Evolutionary conservation across 257 asterid species (phyloP), one percentile per base, ranked within the genome.

Genomic region (Scutellaria minor): DNA sequence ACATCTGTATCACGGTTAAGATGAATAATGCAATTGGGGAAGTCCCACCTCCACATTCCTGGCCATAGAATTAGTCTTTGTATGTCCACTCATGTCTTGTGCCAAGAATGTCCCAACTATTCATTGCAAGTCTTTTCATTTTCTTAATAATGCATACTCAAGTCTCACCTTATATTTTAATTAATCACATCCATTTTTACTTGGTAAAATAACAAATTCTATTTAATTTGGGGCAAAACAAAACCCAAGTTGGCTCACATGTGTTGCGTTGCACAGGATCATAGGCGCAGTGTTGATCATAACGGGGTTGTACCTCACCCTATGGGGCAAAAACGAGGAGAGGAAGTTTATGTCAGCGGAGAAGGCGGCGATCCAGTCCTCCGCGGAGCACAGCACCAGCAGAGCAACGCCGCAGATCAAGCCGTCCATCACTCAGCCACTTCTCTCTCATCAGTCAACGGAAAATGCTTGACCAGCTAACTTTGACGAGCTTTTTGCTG

Each of bases 291-390:
- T 84, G 7, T 53, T 95, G 82, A 92, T 95, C 81, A 89, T 95
- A 75, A 18, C 82, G 1, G 99, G 99, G n/a, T 72, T 95, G 76
- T 95, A 95, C 81, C 42, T 95, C 39, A 98, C 92, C 6, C 84
- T 95, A 6, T 95, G 98, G 98, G 99, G 99, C 53, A 95, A 95
- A 64, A 90, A 80, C 55, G 93, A 90, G 72, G 99, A 95, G 79
- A 83, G 81, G 74, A 95, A 92, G 68, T 81, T 78, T 18, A 71
- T 69, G 0, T 79, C 64, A 5, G 83, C 86, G 7, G 75, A 61
- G 41, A 82, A 42, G 82, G 80, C 79, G 1, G 68, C 83, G 41
- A 79, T 87, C 75, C 97, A 80, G 83, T 77, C 87, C 35, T 63
- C 87, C 70, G 83, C 82, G 71, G 97, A 87, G 31, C 96, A 85